Evolutionary conservation across 768 basidiomycete species (phyloP).

Genomic region (Suillus tomentosus): DNA sequence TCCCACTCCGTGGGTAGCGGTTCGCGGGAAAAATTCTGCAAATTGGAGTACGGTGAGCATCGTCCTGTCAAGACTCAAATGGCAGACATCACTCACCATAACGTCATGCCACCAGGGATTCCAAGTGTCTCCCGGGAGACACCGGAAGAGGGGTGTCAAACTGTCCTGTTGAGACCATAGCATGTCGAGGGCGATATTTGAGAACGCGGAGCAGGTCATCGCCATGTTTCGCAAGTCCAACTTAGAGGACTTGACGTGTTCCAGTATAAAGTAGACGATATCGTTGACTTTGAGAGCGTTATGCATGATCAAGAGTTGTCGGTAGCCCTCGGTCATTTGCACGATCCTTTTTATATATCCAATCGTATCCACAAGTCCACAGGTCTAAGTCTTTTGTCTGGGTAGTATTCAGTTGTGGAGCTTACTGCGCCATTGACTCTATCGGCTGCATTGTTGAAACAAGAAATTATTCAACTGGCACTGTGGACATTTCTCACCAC

Average conservation of each 20-base stretch:
- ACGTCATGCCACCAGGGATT: too few relatives aligned
- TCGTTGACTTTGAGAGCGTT: background rate
- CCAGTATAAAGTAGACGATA: background rate
- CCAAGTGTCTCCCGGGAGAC: slow-evolving; percentile 1
- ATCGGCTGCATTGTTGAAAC: background rate
- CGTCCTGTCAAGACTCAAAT: background rate
- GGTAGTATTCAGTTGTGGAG: background rate
- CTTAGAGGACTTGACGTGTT: background rate
- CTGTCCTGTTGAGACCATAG: background rate
- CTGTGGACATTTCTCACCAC: background rate
- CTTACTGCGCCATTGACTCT: background rate
- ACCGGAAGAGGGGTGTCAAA: background rate
- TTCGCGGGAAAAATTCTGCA: background rate
- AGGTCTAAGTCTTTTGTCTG: background rate
- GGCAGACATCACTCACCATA: background rate
- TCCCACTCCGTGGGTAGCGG: background rate
- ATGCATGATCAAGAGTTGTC: background rate
- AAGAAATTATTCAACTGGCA: background rate
- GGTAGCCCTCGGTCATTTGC: background rate
- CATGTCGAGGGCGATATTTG: background rate
- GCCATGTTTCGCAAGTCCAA: background rate
- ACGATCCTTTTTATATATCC: background rate
- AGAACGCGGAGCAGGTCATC: background rate
- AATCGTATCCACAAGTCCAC: background rate
- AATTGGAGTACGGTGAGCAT: background rate